Evolutionary conservation across 768 basidiomycete genomes (phyloP).

Genomic region (Leccinum broughii): DNA sequence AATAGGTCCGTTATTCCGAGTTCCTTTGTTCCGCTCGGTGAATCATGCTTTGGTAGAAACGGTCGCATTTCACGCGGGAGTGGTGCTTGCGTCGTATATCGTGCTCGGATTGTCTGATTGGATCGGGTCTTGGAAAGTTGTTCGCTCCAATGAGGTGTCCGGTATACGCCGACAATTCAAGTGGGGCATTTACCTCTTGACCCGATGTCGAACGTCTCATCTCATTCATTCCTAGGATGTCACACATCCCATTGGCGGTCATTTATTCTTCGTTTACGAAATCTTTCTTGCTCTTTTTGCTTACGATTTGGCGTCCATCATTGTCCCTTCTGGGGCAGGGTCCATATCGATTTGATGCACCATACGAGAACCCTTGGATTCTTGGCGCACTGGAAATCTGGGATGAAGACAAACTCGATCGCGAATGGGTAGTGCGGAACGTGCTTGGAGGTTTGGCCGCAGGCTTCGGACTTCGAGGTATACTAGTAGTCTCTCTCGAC

Average conservation of each 20-base stretch:
- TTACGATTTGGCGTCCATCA: conserved; percentile 76
- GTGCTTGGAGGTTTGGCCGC: conserved; percentile 84
- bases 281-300: conserved; percentile 76
- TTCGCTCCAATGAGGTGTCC: conserved; percentile 32
- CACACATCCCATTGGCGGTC: conserved; percentile 74
- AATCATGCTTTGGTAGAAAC: conserved; percentile 53
- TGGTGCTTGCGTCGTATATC: conserved; percentile 56
- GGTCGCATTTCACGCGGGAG: conserved; percentile 68
- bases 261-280: conserved; percentile 86
- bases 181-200: conserved; percentile 30
- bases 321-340: conserved; percentile 17
- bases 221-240: conserved; percentile 45
- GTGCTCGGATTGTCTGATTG: conserved; percentile 46
- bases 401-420: conserved; percentile 73
- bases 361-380: conserved; percentile 37
- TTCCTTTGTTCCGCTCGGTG: neutral
- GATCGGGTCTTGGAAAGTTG: conserved; percentile 30
- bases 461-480: conserved; percentile 82
- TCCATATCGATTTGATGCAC: conserved; percentile 26
- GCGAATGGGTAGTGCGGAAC: conserved; percentile 84
- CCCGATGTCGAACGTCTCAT: neutral
- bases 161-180: conserved; percentile 65
- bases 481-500: conserved; percentile 10
- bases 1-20: conserved; percentile 45
- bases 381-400: conserved; percentile 51